These are phyloP conservation scores for Lagenaria siceraria DNA, from an alignment of 306 rosid genomes.

Conservation along the genomic window DNA sequence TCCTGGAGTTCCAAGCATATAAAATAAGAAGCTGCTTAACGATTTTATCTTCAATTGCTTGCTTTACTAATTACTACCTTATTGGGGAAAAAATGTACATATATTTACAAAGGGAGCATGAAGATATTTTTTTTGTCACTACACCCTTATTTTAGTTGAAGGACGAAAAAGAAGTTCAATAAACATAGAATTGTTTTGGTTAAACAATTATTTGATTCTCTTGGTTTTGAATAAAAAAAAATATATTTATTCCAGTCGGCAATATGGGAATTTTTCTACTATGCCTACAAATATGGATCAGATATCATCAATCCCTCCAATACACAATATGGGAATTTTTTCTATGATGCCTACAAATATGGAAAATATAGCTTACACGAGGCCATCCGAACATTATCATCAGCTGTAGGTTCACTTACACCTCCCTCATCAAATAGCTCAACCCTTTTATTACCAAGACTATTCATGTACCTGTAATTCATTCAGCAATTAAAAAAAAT, in stretches of 20 bases:
- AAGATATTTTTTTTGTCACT: background rate
- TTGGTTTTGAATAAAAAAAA: too few relatives aligned
- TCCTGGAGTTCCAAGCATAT: background rate
- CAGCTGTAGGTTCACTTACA: slow-evolving; percentile 67
- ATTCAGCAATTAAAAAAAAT: slow-evolving; percentile 14
- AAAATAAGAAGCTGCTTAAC: background rate
- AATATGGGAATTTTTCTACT: background rate
- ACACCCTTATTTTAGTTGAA: background rate
- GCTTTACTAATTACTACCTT: background rate
- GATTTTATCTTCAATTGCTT: background rate
- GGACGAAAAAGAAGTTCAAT: background rate
- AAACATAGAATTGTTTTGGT: background rate
- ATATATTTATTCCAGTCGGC: background rate
- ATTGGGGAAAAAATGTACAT: background rate
- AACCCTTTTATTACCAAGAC: slow-evolving; percentile 79
- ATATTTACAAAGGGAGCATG: background rate
- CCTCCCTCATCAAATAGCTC: slow-evolving; percentile 97
- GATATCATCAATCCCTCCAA: too few relatives aligned
- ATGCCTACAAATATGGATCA: too few relatives aligned
- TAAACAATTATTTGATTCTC: background rate
- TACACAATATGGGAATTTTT: too few relatives aligned
- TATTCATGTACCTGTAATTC: slow-evolving; percentile 68
- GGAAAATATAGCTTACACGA: slow-evolving; percentile 44
- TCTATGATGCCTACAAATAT: background rate
- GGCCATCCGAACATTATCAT: slow-evolving; percentile 71